Percentiles rank a stretch among this genome's conserved stretches.
Conservation (phyloP, 768 basidiomycete genomes). For the Tylopilus vinaceipallidus region DNA sequence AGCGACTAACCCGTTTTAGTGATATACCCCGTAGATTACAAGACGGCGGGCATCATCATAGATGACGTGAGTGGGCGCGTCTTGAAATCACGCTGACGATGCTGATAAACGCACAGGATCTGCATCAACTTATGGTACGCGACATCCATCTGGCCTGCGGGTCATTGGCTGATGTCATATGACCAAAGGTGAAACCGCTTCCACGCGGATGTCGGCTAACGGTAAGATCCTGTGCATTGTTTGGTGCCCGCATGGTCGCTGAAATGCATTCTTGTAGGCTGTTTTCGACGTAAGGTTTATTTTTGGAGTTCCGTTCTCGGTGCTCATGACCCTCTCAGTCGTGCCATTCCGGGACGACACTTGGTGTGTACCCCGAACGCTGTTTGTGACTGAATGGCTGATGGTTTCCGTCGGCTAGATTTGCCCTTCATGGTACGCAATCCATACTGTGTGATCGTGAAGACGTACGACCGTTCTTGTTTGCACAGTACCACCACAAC, state of each 20-base stretch:
- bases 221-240: constrained; percentile 22
- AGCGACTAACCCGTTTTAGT: constrained; percentile 38
- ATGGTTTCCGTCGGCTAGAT: constrained; percentile 10
- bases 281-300: constrained; percentile 46
- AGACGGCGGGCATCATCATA: constrained; percentile 71
- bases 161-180: neutral
- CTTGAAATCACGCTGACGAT: neutral
- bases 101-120: constrained; percentile 25
- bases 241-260: neutral
- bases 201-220: constrained; percentile 70
- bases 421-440: constrained; percentile 28
- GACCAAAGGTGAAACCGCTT: constrained; percentile 46
- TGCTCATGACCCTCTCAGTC: constrained; percentile 28
- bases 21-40: constrained; percentile 89
- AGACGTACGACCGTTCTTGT: neutral
- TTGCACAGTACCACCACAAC: constrained; percentile 57
- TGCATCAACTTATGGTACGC: constrained; percentile 43
- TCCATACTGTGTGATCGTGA: neutral
- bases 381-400: neutral
- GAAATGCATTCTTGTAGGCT: constrained; percentile 21
- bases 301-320: neutral
- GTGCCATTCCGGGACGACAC: constrained; percentile 50
- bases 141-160: neutral
- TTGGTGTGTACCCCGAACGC: constrained; percentile 30
- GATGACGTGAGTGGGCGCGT: constrained; percentile 57